These are phyloP conservation scores for Quaeritorhiza haematococci DNA, from an alignment of 371 early-diverging fungal genomes.

Conservation along the genomic window DNA sequence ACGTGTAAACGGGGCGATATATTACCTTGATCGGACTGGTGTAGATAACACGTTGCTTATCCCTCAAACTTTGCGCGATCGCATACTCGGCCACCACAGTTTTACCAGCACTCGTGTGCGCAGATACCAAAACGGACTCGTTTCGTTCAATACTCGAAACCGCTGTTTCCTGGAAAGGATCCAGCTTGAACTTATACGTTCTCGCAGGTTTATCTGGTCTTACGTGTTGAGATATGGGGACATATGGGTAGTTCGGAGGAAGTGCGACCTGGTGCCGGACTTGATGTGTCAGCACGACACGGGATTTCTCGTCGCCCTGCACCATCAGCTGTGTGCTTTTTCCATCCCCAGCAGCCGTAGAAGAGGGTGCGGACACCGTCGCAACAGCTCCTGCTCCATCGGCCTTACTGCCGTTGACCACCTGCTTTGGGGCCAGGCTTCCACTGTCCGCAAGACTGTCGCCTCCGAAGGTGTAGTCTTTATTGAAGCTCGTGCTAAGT, in stretches of 20 bases:
- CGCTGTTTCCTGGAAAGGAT: constrained; percentile 96
- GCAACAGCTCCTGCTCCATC: background rate
- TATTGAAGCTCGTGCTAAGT: too few species aligned
- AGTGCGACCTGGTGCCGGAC: constrained; percentile 94
- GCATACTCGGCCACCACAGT: constrained; percentile 99
- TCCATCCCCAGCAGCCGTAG: background rate
- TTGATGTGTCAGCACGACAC: constrained; percentile 20
- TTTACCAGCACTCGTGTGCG: constrained; percentile 99
- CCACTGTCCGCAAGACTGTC: background rate
- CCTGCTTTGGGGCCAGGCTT: background rate
- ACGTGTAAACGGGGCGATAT: background rate
- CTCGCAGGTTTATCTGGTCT: constrained; percentile 80
- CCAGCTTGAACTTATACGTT: constrained; percentile 90
- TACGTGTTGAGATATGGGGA: constrained; percentile 80
- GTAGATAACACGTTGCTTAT: constrained; percentile 98
- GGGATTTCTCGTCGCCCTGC: background rate
- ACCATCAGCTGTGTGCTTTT: background rate
- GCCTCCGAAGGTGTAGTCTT: constrained; percentile 1
- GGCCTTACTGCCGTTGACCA: background rate
- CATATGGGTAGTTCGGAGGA: constrained; percentile 81
- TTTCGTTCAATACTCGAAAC: constrained; percentile 89
- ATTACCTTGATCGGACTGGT: constrained; percentile 97
- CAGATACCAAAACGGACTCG: constrained; percentile 96
- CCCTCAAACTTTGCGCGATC: constrained; percentile 88
- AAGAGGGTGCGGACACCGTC: background rate